Conservation (phyloP, 2,329 filamentous ascomycete genomes). For the Neofusicoccum umdonicola region DNA sequence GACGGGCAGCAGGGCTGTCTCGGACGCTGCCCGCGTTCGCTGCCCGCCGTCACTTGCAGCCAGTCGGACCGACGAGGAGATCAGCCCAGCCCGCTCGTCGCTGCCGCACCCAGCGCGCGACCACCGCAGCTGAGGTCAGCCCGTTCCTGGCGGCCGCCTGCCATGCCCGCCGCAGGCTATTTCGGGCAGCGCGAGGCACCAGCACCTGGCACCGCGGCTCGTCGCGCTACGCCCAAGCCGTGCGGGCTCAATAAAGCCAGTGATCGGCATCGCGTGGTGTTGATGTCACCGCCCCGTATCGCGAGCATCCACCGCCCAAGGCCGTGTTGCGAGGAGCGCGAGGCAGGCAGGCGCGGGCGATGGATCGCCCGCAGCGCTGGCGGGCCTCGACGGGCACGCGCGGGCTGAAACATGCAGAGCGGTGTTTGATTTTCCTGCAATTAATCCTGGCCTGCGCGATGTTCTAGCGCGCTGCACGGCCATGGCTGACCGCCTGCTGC, state of each 20-base stretch:
- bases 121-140: slow-evolving; percentile 4
- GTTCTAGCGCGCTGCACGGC: slow-evolving; percentile 24
- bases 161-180: neutral
- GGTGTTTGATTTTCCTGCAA: slow-evolving; percentile 30
- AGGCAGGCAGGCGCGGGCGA: neutral
- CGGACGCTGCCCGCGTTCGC: neutral
- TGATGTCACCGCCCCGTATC: slow-evolving; percentile 11
- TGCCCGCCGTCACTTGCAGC: slow-evolving; percentile 12
- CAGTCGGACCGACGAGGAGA: slow-evolving; percentile 11
- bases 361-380: slow-evolving; percentile 6
- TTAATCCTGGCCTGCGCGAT: slow-evolving; percentile 26
- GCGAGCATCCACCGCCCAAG: neutral
- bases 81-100: slow-evolving; percentile 2
- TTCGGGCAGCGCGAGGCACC: neutral
- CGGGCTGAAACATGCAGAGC: slow-evolving; percentile 39
- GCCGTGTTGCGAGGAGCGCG: neutral
- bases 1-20: slow-evolving; percentile 18
- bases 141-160: neutral
- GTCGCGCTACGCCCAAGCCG: slow-evolving; percentile 1
- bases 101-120: neutral
- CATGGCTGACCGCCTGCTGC: slow-evolving; percentile 14
- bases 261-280: slow-evolving; percentile 9
- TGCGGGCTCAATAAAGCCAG: slow-evolving; percentile 7
- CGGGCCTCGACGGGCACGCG: slow-evolving; percentile 37
- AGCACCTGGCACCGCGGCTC: neutral